phyloP scores from a whole-genome alignment of 345 rosid species.

The Arabis alpina region DNA sequence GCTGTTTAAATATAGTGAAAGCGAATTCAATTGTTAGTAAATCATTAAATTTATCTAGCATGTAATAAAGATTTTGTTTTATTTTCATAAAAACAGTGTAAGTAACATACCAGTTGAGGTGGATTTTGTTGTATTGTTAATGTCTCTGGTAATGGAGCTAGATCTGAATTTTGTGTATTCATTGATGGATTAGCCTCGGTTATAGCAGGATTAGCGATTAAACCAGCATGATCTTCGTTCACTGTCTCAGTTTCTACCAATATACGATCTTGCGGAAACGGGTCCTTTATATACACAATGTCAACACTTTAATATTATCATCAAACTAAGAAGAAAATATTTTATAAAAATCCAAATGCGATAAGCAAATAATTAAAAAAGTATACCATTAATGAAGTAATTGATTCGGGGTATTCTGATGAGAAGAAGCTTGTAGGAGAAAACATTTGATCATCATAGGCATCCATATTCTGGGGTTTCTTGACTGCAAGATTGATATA shows the following conservation, averaged over 20 bases:
- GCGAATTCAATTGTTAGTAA: background rate
- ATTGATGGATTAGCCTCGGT: background rate
- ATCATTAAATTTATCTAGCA: background rate
- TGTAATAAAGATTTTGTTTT: background rate
- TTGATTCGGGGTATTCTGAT: background rate
- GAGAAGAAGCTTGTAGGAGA: conserved; percentile 16
- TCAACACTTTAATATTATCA: background rate
- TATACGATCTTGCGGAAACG: background rate
- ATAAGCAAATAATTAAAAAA: background rate
- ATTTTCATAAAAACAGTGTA: background rate
- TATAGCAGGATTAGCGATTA: background rate
- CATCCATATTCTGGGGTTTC: conserved; percentile 14
- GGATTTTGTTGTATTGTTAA: conserved; percentile 7
- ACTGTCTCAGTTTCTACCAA: conserved; percentile 14
- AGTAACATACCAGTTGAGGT: conserved; percentile 19
- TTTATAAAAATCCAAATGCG: background rate
- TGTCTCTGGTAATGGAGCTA: conserved; percentile 14
- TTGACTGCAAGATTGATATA: background rate
- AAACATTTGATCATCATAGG: background rate
- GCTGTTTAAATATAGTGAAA: background rate
- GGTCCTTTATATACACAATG: conserved; percentile 3
- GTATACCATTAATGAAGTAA: conserved; percentile 9
- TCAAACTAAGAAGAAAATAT: background rate
- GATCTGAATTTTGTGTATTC: background rate
- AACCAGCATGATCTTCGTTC: background rate